These are phyloP conservation scores for Zygosaccharomyces pseudobailii DNA, from an alignment of 1,139 yeast genomes.

Conservation along the genomic window DNA sequence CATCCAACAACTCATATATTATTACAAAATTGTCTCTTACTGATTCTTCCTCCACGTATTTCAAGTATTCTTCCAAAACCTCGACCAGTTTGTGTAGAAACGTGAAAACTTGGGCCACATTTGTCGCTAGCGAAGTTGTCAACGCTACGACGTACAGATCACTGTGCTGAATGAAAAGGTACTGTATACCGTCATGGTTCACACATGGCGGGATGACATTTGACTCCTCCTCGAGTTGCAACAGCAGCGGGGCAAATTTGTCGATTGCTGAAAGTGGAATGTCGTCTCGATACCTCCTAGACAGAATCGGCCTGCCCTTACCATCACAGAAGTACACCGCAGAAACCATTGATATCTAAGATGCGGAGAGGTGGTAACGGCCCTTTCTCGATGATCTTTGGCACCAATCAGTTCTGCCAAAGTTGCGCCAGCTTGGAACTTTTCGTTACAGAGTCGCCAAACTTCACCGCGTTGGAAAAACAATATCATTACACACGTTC, in stretches of 20 bases:
- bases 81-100: slow-evolving; percentile 73
- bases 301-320: slow-evolving; percentile 83
- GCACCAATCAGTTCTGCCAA: background rate
- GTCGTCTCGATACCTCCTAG: slow-evolving; percentile 94
- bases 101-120: slow-evolving; percentile 75
- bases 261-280: slow-evolving; percentile 78
- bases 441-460: background rate
- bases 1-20: slow-evolving; percentile 88
- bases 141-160: slow-evolving; percentile 83
- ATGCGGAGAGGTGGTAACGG: background rate
- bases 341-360: slow-evolving; percentile 63
- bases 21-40: slow-evolving; percentile 91
- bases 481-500: background rate
- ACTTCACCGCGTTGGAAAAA: background rate
- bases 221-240: slow-evolving; percentile 66
- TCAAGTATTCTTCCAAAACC: slow-evolving; percentile 81
- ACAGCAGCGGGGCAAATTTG: slow-evolving; percentile 68
- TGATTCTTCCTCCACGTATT: slow-evolving; percentile 86
- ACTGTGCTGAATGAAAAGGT: slow-evolving; percentile 78
- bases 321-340: slow-evolving; percentile 85
- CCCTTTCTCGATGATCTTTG: background rate
- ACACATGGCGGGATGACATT: slow-evolving; percentile 70
- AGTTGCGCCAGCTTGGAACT: background rate
- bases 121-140: slow-evolving; percentile 63
- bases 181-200: slow-evolving; percentile 74